Evolutionary conservation across 306 rosid species (phyloP).

Genomic region (Pueraria montana): DNA sequence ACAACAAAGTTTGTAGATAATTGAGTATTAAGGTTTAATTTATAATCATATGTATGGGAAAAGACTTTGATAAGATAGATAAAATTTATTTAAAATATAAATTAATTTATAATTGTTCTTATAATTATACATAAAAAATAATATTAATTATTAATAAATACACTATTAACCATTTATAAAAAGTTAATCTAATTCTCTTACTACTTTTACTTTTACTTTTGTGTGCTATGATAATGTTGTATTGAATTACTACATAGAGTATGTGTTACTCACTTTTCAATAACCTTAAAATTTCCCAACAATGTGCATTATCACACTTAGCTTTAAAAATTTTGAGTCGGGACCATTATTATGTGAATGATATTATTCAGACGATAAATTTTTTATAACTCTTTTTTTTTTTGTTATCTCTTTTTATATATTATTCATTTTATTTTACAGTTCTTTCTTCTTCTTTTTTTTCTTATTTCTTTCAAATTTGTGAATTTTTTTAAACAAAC

Average conservation of each 20-base stretch:
- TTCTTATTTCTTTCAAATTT: neutral
- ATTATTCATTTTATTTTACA: neutral
- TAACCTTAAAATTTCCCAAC: neutral
- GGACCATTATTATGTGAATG: neutral
- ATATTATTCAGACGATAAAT: neutral
- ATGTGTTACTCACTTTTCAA: neutral
- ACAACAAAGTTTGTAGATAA: neutral
- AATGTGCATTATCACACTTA: neutral
- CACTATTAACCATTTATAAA: neutral
- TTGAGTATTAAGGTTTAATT: neutral
- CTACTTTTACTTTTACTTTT: neutral
- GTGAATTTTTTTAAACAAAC: neutral
- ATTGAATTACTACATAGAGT: neutral
- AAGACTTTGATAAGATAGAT: neutral
- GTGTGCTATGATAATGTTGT: neutral
- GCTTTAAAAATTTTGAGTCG: neutral
- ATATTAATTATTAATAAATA: neutral
- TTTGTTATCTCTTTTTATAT: neutral
- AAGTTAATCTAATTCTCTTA: neutral
- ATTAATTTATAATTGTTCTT: neutral
- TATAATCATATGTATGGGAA: neutral
- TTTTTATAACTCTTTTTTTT: neutral
- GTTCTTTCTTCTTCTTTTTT: neutral
- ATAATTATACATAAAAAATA: neutral
- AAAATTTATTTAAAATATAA: neutral